A percentile compares a stretch with the other conserved stretches of the same genome.
These are phyloP conservation scores for Cladobotryum mycophilum DNA, from an alignment of 2,329 filamentous ascomycete genomes.

Conservation along the genomic window DNA sequence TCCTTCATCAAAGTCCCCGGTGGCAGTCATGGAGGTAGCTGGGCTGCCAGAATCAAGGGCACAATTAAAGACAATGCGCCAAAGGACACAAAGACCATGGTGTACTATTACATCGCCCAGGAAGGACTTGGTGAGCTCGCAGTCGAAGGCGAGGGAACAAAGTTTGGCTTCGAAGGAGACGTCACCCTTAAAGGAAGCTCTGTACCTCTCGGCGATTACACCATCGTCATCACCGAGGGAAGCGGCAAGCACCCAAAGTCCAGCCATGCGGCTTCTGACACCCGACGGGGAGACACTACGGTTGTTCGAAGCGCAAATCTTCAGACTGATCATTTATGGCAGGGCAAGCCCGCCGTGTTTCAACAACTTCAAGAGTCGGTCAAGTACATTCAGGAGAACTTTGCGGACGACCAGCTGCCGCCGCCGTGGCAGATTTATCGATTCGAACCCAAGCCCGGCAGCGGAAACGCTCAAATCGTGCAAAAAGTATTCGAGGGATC, in stretches of 20 bases:
- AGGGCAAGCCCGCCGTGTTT: constrained; percentile 62
- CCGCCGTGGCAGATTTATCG: constrained; percentile 83
- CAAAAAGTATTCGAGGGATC: constrained; percentile 87
- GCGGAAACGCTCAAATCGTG: constrained; percentile 78
- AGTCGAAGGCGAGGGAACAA: constrained; percentile 46
- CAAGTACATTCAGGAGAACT: constrained; percentile 42
- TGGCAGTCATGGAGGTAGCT: constrained; percentile 78
- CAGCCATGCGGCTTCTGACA: constrained; percentile 58
- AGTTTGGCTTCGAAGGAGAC: constrained; percentile 48
- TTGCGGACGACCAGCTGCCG: constrained; percentile 60
- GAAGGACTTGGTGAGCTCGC: constrained; percentile 66
- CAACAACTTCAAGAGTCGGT: constrained; percentile 47
- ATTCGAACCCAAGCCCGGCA: constrained; percentile 59
- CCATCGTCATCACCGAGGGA: constrained; percentile 69
- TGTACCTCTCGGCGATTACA: constrained; percentile 69
- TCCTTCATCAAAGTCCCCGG: constrained; percentile 91
- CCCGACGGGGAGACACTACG: constrained; percentile 69
- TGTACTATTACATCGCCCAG: constrained; percentile 76
- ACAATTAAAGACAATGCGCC: constrained; percentile 64
- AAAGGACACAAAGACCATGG: constrained; percentile 61
- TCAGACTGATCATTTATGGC: constrained; percentile 70
- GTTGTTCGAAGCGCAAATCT: constrained; percentile 66
- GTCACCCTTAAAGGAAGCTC: constrained; percentile 68
- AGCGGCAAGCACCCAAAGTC: constrained; percentile 54
- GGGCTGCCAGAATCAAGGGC: constrained; percentile 85